phyloP scores from a whole-genome alignment of 345 rosid species.

The Crucihimalaya himalaica region DNA sequence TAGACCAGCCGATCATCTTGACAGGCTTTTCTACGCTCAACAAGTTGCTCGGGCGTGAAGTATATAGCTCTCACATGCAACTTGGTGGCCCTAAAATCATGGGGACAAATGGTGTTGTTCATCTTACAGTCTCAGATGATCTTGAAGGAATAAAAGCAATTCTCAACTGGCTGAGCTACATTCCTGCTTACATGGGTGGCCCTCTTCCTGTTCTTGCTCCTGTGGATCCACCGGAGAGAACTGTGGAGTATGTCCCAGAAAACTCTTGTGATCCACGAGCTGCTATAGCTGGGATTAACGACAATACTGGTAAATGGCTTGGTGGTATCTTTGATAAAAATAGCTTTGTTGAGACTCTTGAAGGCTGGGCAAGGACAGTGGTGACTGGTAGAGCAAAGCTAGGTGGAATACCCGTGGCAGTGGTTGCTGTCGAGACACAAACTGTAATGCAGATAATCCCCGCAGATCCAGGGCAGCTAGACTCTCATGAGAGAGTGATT shows the following conservation, averaged over 20 bases:
- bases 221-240: constrained; percentile 82
- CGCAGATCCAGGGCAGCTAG: constrained; percentile 99
- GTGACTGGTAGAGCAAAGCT: constrained; percentile 99
- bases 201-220: constrained; percentile 69
- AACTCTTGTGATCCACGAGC: constrained; percentile 98
- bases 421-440: constrained; percentile 98
- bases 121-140: constrained; percentile 95
- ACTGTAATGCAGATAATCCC: constrained; percentile 98
- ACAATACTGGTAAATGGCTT: constrained; percentile 77
- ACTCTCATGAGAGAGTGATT: constrained; percentile 97
- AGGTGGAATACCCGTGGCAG: constrained; percentile 97
- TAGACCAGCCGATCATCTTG: constrained; percentile 97
- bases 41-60: constrained; percentile 99
- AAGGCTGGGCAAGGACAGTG: constrained; percentile 99
- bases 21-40: constrained; percentile 98
- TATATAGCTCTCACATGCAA: constrained; percentile 99
- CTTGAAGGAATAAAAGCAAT: constrained; percentile 93
- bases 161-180: constrained; percentile 91
- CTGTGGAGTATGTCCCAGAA: constrained; percentile 85
- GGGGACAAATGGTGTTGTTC: constrained; percentile 99
- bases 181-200: constrained; percentile 82
- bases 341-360: constrained; percentile 89
- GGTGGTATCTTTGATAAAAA: constrained; percentile 96
- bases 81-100: constrained; percentile 99
- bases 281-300: constrained; percentile 72